Conservation (phyloP, 192 early-diverging fungal genomes). For the Mortierella alpina region DNA sequence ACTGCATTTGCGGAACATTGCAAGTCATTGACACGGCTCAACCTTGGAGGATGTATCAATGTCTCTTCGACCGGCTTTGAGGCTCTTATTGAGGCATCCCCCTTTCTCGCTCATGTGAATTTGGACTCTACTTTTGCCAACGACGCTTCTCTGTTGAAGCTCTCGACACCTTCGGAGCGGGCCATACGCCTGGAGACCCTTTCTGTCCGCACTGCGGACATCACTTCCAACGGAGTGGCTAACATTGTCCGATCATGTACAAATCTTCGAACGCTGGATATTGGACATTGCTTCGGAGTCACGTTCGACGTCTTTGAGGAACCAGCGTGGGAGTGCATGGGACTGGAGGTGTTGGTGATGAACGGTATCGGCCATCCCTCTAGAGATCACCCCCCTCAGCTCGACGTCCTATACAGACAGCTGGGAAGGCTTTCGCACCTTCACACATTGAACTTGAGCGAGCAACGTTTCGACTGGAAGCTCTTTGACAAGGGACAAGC, state of each 20-base stretch:
- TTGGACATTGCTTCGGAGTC: neutral
- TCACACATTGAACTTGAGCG: slow-evolving; percentile 8
- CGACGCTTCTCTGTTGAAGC: neutral
- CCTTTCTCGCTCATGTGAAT: neutral
- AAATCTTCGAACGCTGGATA: slow-evolving; percentile 1
- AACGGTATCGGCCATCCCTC: neutral
- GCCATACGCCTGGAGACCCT: neutral
- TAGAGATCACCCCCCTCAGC: neutral
- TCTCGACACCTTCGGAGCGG: neutral
- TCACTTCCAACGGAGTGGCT: slow-evolving; percentile 1
- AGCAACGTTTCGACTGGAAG: neutral
- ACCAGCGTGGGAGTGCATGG: slow-evolving; percentile 7
- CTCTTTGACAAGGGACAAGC: neutral
- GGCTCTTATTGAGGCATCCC: slow-evolving; percentile 5
- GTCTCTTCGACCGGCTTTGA: slow-evolving; percentile 8
- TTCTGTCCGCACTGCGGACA: neutral
- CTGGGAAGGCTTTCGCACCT: neutral
- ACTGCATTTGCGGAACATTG: neutral
- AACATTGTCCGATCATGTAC: neutral
- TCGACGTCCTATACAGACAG: slow-evolving; percentile 11
- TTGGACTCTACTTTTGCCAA: neutral
- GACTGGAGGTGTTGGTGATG: slow-evolving; percentile 3
- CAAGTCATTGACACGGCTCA: slow-evolving; percentile 3
- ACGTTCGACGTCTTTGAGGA: slow-evolving; percentile 3
- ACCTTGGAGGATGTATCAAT: neutral